Conservation (phyloP, 163 green algal genomes). For the Chloromonas sp. region DNA sequence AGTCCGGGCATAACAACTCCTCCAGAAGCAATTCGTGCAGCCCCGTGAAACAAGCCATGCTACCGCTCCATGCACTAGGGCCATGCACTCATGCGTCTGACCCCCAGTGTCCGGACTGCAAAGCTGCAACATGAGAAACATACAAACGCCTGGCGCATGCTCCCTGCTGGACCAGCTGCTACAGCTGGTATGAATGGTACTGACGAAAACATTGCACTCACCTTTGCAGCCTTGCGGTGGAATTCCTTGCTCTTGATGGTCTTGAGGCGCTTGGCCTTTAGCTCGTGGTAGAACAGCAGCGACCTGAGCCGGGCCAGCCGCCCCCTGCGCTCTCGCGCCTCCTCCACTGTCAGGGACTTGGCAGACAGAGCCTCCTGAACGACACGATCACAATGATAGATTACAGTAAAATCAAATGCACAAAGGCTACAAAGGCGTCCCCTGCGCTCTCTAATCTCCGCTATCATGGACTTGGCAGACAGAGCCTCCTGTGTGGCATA, state of each 20-base stretch:
- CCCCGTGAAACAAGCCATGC: too few species aligned
- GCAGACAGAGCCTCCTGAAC: not conserved
- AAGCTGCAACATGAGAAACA: too few species aligned
- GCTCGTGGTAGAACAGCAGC: slow-evolving; percentile 89
- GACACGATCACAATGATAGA: too few species aligned
- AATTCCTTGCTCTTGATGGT: slow-evolving; percentile 93
- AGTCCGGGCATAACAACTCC: too few species aligned
- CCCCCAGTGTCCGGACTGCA: too few species aligned
- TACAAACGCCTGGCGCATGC: too few species aligned
- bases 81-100: too few species aligned
- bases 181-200: too few species aligned
- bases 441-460: slow-evolving; percentile 61
- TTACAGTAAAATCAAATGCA: too few species aligned
- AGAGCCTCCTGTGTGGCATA: not conserved
- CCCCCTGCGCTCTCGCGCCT: slow-evolving; percentile 64
- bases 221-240: slow-evolving; percentile 36
- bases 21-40: too few species aligned
- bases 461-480: slow-evolving; percentile 42
- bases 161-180: too few species aligned
- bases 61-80: too few species aligned
- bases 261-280: slow-evolving; percentile 81
- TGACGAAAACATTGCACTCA: not conserved
- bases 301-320: slow-evolving; percentile 82
- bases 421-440: slow-evolving; percentile 41
- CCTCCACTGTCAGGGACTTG: slow-evolving; percentile 64